Evolutionary conservation across 2,329 filamentous ascomycete genomes (phyloP).

Genomic region (Mariannaea elegans): DNA sequence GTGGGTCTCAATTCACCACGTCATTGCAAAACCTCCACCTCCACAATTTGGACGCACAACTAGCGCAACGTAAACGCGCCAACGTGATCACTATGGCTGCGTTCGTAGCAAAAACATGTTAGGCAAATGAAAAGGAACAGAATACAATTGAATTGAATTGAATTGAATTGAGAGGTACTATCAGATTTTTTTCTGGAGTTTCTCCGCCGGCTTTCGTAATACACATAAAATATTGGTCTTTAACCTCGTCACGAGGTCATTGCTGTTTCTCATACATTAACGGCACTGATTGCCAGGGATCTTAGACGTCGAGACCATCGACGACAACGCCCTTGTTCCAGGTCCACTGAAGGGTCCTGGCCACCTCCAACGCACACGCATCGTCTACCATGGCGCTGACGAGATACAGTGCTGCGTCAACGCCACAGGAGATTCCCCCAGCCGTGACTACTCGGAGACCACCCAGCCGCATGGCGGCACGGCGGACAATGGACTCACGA

Average conservation of each 20-base stretch:
- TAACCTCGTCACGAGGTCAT: constrained; percentile 33
- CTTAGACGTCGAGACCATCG: constrained; percentile 83
- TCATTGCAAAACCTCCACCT: constrained; percentile 38
- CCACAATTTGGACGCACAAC: constrained; percentile 31
- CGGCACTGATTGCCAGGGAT: constrained; percentile 43
- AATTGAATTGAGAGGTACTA: constrained; percentile 42
- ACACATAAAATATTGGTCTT: constrained; percentile 40
- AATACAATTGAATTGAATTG: constrained; percentile 25
- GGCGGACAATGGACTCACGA: constrained; percentile 82
- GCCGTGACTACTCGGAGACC: constrained; percentile 79
- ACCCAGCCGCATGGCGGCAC: constrained; percentile 77
- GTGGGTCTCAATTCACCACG: constrained; percentile 37
- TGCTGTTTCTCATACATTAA: constrained; percentile 36
- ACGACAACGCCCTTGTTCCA: constrained; percentile 89
- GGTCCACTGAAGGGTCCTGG: constrained; percentile 79
- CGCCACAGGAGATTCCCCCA: constrained; percentile 79
- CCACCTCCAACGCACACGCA: constrained; percentile 78
- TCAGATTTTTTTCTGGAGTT: constrained; percentile 42
- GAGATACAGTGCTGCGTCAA: constrained; percentile 86
- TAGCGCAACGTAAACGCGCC: constrained; percentile 9
- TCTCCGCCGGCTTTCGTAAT: constrained; percentile 37
- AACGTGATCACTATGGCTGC: constrained; percentile 4
- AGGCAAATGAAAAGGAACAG: constrained; percentile 4
- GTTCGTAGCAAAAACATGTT: neutral
- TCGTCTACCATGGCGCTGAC: constrained; percentile 84